Conservation (phyloP, 306 rosid genomes). For the Gillenia trifoliata region DNA sequence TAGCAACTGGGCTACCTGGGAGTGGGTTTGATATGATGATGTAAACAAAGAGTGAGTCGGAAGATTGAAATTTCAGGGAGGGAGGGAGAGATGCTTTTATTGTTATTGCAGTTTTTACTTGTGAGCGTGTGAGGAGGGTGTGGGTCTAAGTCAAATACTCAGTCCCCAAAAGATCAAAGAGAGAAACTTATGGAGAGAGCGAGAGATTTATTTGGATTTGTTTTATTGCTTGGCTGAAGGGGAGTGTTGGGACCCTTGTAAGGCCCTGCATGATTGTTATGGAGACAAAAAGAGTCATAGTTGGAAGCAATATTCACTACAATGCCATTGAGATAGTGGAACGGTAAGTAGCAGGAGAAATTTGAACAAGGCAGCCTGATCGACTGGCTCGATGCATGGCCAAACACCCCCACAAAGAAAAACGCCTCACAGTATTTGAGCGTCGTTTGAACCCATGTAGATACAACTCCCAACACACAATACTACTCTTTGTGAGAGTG, state of each 20-base stretch:
- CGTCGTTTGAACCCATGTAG: no score
- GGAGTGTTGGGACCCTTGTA: conserved; percentile 20
- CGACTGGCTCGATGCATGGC: neutral
- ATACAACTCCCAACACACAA: no score
- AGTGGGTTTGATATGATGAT: neutral
- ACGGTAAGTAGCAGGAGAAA: neutral
- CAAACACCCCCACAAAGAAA: neutral
- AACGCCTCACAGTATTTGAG: no score
- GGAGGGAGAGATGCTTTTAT: conserved; percentile 6
- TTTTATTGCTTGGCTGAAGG: conserved; percentile 24
- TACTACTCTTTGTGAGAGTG: no score
- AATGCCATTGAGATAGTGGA: neutral
- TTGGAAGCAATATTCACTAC: neutral
- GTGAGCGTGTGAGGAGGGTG: conserved; percentile 22
- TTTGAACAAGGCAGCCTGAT: no score
- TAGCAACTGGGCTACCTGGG: conserved; percentile 5
- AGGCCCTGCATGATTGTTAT: conserved; percentile 41
- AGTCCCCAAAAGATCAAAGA: conserved; percentile 18
- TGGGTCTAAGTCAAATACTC: conserved; percentile 56
- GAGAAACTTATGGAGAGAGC: neutral
- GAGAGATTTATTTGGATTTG: neutral
- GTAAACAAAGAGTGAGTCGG: neutral
- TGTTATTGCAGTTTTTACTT: conserved; percentile 29
- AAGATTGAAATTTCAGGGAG: neutral
- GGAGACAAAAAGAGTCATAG: neutral